Evolutionary conservation across 2,329 filamentous ascomycete species (phyloP).

Genomic region (Cordyceps farinosa): DNA sequence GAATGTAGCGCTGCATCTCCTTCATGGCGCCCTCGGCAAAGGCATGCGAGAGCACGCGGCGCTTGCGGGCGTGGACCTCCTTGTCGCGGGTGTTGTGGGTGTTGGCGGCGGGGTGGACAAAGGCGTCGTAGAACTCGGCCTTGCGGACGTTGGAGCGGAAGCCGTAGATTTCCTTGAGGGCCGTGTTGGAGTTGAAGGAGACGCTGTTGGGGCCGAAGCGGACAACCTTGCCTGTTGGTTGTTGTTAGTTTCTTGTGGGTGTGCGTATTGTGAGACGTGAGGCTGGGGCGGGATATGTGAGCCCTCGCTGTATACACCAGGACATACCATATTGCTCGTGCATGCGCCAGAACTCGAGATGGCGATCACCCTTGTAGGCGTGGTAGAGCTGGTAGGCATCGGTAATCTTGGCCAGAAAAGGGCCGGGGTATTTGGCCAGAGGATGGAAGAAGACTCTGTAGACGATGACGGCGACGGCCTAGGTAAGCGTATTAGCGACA

Average conservation of each 20-base stretch:
- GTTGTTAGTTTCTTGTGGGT: constrained; percentile 8
- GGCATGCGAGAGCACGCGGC: constrained; percentile 67
- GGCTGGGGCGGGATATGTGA: too few relatives aligned
- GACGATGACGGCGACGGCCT: constrained; percentile 42
- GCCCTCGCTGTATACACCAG: constrained; percentile 12
- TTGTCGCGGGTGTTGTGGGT: constrained; percentile 72
- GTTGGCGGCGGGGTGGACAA: constrained; percentile 67
- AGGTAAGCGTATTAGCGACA: background rate
- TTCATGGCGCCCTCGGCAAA: constrained; percentile 65
- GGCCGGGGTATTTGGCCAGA: constrained; percentile 62
- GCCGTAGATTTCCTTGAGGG: constrained; percentile 64
- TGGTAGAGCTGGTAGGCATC: constrained; percentile 67
- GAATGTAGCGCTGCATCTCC: constrained; percentile 65
- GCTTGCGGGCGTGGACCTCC: constrained; percentile 64
- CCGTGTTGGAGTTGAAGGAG: constrained; percentile 69
- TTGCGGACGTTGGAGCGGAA: constrained; percentile 63
- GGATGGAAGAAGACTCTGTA: constrained; percentile 64
- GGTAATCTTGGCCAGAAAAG: constrained; percentile 60
- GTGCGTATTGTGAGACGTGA: too few relatives aligned
- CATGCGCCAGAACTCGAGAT: constrained; percentile 67
- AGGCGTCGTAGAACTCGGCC: constrained; percentile 69
- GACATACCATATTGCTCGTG: constrained; percentile 66
- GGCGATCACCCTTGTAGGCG: constrained; percentile 69
- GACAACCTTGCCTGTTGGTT: constrained; percentile 54
- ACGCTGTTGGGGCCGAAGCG: constrained; percentile 75